Base-by-base conservation (phyloP, 768 basidiomycete species). In the Suillus subaureus region DNA sequence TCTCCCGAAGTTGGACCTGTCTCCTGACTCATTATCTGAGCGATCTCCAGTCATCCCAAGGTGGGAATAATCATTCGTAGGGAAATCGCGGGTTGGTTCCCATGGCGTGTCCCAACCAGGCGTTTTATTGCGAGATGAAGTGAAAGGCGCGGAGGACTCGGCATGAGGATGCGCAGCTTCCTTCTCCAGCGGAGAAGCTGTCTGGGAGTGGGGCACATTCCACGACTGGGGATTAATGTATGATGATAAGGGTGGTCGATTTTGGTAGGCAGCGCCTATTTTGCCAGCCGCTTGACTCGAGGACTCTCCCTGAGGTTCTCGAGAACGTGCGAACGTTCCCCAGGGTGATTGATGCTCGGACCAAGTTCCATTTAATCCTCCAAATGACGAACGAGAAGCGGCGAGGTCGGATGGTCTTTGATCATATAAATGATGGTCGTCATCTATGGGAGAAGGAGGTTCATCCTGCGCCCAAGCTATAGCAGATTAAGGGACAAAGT, bases 381-480 rank as follows among this genome's bases (percentile, higher is more conserved):
- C 65, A 62, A 70, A 39, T 69, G 81, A 82, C 15, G 87, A 86
- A 58, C 82, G 78, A 64, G 82, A 83, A 11, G 88, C 89, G 35
- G 80, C 82, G 65, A 80, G 77, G 72, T 88, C 89, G 42, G 83
- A 84, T 18, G 83, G 80, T 16, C 81, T 82, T 45, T 80, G 72
- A 40, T 83, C 81, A 63, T 78, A 70, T 43, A 73, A 70, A 75
- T 73, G 71, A 66, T 70, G 70, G 42, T 68, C 72, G 37, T 80
- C 81, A 57, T 83, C 83, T 4, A 79, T 84, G 1, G 91, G 90
- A 0, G 91, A 92, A 5, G 91, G 90, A 5, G 91, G 91, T 72
- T 94, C 93, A 73, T 94, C 89, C 69, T 85, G 82, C 5, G 92
- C 93, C 92, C 92, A 94, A 58, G 93, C 92, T 94, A 62, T 15